Conservation (phyloP, 495 filamentous ascomycete species). For the Neurospora sp. region DNA sequence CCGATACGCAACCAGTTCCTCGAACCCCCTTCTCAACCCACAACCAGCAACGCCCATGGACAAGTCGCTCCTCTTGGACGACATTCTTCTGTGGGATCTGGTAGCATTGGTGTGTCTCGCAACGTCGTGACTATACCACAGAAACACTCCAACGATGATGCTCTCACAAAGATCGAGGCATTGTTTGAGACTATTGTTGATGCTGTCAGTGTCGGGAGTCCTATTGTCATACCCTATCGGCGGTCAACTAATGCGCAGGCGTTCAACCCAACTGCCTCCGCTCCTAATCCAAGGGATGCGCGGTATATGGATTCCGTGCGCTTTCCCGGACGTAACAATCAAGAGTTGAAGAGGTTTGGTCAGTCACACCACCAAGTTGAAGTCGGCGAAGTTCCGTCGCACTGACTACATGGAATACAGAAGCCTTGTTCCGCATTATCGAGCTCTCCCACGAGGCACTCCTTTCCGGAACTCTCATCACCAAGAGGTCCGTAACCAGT, state of each 20-base stretch:
- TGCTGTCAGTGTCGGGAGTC: constrained; percentile 28
- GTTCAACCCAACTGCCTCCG: neutral
- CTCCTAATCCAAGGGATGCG: constrained; percentile 1
- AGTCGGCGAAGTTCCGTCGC: neutral
- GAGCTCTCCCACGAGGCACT: constrained; percentile 62
- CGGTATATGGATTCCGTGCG: constrained; percentile 12
- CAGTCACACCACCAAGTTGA: neutral
- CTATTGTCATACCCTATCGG: constrained; percentile 37
- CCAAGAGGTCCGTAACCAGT: constrained; percentile 55
- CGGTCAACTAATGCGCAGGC: neutral
- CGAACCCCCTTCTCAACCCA: neutral
- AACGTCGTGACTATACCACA: constrained; percentile 6
- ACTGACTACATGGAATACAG: constrained; percentile 9
- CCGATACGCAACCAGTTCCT: neutral
- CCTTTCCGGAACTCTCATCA: constrained; percentile 49
- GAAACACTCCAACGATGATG: constrained; percentile 12
- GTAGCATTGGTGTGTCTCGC: neutral
- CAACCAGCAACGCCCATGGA: neutral
- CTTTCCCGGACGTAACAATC: constrained; percentile 29
- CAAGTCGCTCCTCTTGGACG: neutral
- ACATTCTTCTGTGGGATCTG: neutral
- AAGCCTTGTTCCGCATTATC: constrained; percentile 53
- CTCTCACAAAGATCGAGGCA: constrained; percentile 42
- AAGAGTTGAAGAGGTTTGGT: constrained; percentile 30
- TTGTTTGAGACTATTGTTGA: constrained; percentile 44